Base-by-base conservation (phyloP, 2,329 filamentous ascomycete genomes). In the Claviceps purpurea region DNA sequence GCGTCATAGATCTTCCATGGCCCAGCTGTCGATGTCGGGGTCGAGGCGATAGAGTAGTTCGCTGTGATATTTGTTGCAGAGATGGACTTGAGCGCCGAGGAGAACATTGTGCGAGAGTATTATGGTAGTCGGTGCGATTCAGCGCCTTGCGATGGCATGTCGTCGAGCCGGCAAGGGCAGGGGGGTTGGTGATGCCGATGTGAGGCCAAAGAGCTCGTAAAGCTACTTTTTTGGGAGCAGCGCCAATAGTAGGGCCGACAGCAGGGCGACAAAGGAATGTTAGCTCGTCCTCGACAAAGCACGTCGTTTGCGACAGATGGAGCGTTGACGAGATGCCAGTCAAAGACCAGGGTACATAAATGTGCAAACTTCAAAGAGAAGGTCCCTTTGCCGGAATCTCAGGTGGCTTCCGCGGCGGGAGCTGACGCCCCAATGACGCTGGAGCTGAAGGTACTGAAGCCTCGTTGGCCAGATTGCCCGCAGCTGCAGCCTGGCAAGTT, bases 1-100 rank as follows among this genome's bases (percentile, higher is more conserved):
- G 87, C 90, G 71, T 96, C 90, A 76, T 91, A 91, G 62, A 98
- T 93, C 73, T 89, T 95, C 93, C 93, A 98, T 54, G 90, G 88
- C 18, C 93, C 93, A 16, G 90, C 87, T 50, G 81, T 81, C 50
- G 89, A 86, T n/a, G 81, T 84, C 11, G 86, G 79, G 54, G 80
- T 81, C 26, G 83, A 76, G 22, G 88, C 84, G 58, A 97, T 76
- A 59, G 85, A 81, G 70, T 98, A 98, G 71, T 95, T 94, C 64
- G 85, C 83, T 54, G 83, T 84, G 71, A 98, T 97, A 70, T 96
- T 95, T 55, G 87, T 77, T 60, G 79, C 91, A 58, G 84, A 85
- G 67, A 97, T 91, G 57, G 91, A 94, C 71, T 97, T 97, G 66
- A 97, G 78, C 58, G 89, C 88, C 56, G 84, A 90, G 64, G 89